Conservation (phyloP, 768 basidiomycete species). For the Podaxis sp. region DNA sequence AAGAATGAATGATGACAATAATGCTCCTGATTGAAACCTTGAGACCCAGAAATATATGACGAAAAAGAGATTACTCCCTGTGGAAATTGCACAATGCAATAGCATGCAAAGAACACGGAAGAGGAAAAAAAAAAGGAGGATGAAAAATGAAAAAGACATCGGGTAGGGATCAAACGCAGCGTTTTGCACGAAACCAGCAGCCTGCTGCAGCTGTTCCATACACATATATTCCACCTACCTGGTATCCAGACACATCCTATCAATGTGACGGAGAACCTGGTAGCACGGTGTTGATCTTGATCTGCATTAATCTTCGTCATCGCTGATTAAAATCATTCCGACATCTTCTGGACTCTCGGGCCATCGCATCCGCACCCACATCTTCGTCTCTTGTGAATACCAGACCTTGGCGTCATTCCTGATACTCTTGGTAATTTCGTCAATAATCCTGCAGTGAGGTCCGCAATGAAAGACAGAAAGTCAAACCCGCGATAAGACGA, state of each 20-base stretch:
- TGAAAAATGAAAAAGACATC: background rate
- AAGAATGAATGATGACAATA: background rate
- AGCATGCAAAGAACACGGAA: background rate
- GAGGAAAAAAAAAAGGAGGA: background rate
- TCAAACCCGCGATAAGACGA: background rate
- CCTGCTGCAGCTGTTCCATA: background rate
- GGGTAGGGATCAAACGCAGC: background rate
- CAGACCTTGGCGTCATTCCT: conserved; percentile 7
- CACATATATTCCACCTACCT: background rate
- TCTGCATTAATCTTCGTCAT: conserved; percentile 40
- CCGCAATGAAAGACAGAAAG: background rate
- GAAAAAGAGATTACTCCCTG: background rate
- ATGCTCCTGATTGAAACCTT: background rate
- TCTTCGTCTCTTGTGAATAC: conserved; percentile 15
- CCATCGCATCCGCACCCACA: conserved; percentile 37
- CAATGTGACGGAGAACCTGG: background rate
- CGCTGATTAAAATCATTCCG: conserved; percentile 48
- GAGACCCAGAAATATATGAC: background rate
- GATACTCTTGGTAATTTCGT: conserved; percentile 13
- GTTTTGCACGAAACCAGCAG: background rate
- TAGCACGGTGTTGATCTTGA: background rate
- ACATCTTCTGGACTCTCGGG: conserved; percentile 40
- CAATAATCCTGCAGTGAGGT: conserved; percentile 1
- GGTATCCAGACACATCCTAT: background rate
- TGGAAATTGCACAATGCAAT: background rate